Conservation (phyloP, 805 yeast genomes). For the Trichomonascus vanleenenianus region DNA sequence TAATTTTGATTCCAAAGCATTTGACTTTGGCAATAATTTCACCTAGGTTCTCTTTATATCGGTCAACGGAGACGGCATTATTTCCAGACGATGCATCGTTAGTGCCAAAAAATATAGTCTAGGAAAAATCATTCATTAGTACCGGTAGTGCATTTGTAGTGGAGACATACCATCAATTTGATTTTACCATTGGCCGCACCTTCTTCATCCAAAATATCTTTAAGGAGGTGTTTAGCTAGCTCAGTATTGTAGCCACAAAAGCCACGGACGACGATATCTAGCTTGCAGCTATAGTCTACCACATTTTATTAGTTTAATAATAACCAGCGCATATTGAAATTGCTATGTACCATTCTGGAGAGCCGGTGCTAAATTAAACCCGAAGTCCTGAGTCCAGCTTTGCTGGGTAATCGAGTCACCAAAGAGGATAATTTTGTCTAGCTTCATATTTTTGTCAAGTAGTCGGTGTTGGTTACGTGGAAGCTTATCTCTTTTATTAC, state of each 20-base stretch:
- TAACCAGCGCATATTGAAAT: too few species aligned
- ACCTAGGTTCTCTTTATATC: neutral
- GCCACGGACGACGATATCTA: neutral
- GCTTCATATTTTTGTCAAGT: too few species aligned
- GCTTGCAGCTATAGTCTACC: neutral
- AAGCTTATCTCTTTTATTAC: too few species aligned
- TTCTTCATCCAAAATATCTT: neutral
- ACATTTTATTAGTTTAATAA: too few species aligned
- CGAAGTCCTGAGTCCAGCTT: conserved; percentile 33
- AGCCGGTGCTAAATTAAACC: conserved; percentile 47
- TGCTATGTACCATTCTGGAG: conserved; percentile 24
- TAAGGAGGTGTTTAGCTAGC: neutral
- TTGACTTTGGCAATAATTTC: neutral
- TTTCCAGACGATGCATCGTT: neutral
- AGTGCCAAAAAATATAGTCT: neutral
- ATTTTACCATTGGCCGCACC: neutral
- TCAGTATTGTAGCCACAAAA: neutral
- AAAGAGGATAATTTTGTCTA: conserved; percentile 44
- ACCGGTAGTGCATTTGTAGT: neutral
- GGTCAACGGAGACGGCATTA: neutral
- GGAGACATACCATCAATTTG: neutral
- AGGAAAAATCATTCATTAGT: too few species aligned
- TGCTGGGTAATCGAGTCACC: conserved; percentile 69
- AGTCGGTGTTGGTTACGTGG: too few species aligned
- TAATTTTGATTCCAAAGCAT: neutral